A percentile compares a stretch with the other conserved stretches of the same genome.
Conservation (phyloP, 2,329 filamentous ascomycete genomes). For the Colletotrichum musicola region DNA sequence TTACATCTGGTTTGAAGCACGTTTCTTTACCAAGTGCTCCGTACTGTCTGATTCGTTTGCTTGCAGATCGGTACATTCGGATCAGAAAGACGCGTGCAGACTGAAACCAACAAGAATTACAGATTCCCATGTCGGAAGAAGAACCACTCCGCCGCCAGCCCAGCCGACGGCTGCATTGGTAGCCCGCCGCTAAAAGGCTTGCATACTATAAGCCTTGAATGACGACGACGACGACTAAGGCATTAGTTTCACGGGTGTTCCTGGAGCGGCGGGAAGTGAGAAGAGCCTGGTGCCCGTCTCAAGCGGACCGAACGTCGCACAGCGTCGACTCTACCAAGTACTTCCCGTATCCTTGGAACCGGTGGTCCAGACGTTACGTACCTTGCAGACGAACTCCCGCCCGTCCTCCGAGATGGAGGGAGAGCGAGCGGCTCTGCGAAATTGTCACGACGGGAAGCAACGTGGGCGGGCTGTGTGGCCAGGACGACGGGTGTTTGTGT, state of each 20-base stretch:
- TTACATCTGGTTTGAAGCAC: conserved; percentile 7
- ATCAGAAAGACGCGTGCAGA: neutral
- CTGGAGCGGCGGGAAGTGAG: neutral
- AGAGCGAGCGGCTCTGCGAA: conserved; percentile 10
- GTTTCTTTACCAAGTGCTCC: neutral
- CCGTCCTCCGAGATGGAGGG: neutral
- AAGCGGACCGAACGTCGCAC: neutral
- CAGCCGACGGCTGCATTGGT: conserved; percentile 6
- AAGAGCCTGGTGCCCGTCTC: too few relatives aligned
- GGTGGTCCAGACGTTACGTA: neutral
- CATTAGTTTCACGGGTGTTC: neutral
- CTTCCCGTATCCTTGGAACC: conserved; percentile 6
- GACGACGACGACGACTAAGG: too few relatives aligned
- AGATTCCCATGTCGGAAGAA: conserved; percentile 3
- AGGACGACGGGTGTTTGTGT: conserved; percentile 24
- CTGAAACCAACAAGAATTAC: conserved; percentile 19
- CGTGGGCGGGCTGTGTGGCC: conserved; percentile 8
- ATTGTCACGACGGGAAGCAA: conserved; percentile 28
- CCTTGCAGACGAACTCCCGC: conserved; percentile 2
- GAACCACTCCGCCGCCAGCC: neutral
- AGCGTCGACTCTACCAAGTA: too few relatives aligned
- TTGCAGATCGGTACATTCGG: conserved; percentile 11
- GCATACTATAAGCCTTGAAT: neutral
- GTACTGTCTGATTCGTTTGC: neutral
- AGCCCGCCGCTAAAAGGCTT: neutral